phyloP scores from a whole-genome alignment of 2,329 filamentous ascomycete genomes.

The Capronia americana region DNA sequence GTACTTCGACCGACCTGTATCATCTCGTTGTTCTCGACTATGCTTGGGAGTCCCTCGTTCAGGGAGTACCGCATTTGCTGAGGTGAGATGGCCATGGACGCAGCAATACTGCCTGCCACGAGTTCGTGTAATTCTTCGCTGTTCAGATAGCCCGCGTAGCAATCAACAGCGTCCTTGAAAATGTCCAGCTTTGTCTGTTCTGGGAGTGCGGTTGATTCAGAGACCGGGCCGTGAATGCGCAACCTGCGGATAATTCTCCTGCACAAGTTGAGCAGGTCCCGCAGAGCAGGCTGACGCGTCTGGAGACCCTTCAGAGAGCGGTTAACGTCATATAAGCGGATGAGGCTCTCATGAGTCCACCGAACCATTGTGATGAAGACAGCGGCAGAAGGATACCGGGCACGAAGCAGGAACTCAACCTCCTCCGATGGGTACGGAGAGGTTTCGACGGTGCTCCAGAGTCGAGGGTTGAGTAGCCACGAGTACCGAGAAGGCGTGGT shows the following conservation, averaged over 20 bases:
- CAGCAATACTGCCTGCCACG: constrained; percentile 74
- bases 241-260: constrained; percentile 74
- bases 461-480: constrained; percentile 54
- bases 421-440: constrained; percentile 71
- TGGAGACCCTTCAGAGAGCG: constrained; percentile 42
- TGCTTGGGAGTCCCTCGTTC: constrained; percentile 70
- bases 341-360: constrained; percentile 60
- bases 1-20: constrained; percentile 71
- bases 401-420: constrained; percentile 73
- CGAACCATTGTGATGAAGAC: constrained; percentile 63
- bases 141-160: constrained; percentile 82
- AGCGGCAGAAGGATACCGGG: constrained; percentile 72
- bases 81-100: constrained; percentile 84
- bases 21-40: constrained; percentile 65
- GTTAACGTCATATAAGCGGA: constrained; percentile 43
- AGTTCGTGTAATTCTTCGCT: constrained; percentile 65
- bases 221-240: constrained; percentile 38
- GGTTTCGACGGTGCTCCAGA: constrained; percentile 82
- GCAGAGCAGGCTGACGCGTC: constrained; percentile 67
- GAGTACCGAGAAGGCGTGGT: constrained; percentile 67
- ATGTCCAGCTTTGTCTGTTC: constrained; percentile 79
- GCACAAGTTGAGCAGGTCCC: constrained; percentile 93
- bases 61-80: constrained; percentile 82
- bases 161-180: constrained; percentile 91
- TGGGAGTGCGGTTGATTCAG: constrained; percentile 54